These are phyloP conservation scores for Penicillium sp. DNA, from an alignment of 2,329 filamentous ascomycete species.

Conservation along the genomic window DNA sequence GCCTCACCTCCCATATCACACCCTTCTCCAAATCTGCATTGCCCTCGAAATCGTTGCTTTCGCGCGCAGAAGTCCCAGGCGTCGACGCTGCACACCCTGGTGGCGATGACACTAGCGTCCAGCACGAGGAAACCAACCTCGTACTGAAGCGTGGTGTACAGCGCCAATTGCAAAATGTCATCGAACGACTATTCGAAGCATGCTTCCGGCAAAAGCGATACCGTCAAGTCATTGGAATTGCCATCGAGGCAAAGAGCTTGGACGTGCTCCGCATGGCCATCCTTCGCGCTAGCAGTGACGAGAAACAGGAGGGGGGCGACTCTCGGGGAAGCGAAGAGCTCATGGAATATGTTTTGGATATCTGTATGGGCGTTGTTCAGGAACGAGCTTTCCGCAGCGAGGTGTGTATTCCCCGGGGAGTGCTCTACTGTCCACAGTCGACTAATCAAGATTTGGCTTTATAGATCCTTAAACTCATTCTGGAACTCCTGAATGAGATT, in stretches of 20 bases:
- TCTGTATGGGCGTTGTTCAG: conserved; percentile 97
- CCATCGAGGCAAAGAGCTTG: conserved; percentile 88
- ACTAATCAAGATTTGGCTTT: conserved; percentile 3
- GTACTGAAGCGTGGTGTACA: conserved; percentile 71
- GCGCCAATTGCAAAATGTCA: conserved; percentile 73
- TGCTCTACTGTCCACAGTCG: background rate
- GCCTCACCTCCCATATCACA: conserved; percentile 79
- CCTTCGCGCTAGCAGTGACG: conserved; percentile 80
- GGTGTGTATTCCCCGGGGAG: conserved; percentile 38
- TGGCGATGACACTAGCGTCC: conserved; percentile 54
- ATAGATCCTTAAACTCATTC: conserved; percentile 80
- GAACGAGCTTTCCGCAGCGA: conserved; percentile 78
- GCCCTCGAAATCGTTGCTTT: conserved; percentile 92
- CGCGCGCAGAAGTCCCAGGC: conserved; percentile 65
- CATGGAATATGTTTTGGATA: conserved; percentile 92
- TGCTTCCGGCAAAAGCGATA: conserved; percentile 85
- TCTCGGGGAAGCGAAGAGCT: conserved; percentile 73
- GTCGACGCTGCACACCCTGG: conserved; percentile 55
- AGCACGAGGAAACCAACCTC: conserved; percentile 56
- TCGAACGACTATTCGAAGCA: conserved; percentile 85
- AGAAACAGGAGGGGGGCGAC: conserved; percentile 63
- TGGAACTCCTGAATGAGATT: conserved; percentile 92
- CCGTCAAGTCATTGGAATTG: conserved; percentile 93
- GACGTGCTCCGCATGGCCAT: conserved; percentile 84
- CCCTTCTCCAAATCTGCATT: conserved; percentile 92